Evolutionary conservation across 306 rosid species (phyloP), one percentile per base, ranked within the genome.

Genomic region (Astragalus membranaceus): DNA sequence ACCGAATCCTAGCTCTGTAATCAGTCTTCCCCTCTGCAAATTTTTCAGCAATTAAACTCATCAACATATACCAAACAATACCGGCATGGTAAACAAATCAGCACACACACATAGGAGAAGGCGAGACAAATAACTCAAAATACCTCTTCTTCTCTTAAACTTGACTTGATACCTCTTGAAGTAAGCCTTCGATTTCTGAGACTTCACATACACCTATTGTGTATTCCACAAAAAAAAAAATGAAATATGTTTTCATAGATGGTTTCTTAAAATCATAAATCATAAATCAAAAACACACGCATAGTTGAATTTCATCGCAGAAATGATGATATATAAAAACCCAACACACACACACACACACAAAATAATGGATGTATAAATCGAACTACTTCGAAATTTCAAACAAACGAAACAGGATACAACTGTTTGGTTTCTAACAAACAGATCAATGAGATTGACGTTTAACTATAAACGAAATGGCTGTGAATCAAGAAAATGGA

Each of bases 21-120:
- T 94, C 98, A 0, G 98, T 94, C 83, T 90, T 94, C 0, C 98
- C 97, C 83, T 82, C 98, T 94, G 92, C 80, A 68, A 1, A 56
- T 37, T 60, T 8, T 43, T 4, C 2, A 73, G 4, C 3, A 0
- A 48, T 12, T 1, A 29, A 53, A 46, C 6, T 6, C 37, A 14
- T 0, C 13, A 46, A 15, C 23, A 39, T 7, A 55, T 2, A 11
- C 6, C 5, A 65, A 32, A n/a, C 47, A 61, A 43, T 11, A 8
- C 2, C 0, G 0, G 7, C 39, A 70, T 7, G 5, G 1, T 7
- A 32, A 10, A 26, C 30, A 29, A 14, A 62, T 35, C 39, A 6
- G 7, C 10, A 62, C 1, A 35, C 6, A 1, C 5, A 5, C 3
- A n/a, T 2, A 0, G 1, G 4, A 59, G 0, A 62, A 10, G 1